These are phyloP conservation scores for Solanum hybrid DNA, from an alignment of 305 asterid species.

Conservation along the genomic window DNA sequence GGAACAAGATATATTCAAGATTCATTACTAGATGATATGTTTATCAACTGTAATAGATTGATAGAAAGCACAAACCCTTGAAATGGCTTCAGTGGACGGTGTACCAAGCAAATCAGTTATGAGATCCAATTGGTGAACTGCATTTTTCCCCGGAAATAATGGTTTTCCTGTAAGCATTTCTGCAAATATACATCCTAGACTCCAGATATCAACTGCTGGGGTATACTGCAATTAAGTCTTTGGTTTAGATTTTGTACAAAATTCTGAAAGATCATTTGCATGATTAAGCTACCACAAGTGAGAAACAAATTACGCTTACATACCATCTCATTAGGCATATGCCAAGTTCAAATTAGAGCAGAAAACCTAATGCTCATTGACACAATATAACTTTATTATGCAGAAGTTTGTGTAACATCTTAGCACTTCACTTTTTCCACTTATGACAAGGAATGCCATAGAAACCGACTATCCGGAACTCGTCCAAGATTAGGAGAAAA, in stretches of 20 bases:
- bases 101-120: conserved; percentile 87
- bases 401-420: not conserved
- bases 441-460: not conserved
- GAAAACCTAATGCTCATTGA: not conserved
- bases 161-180: conserved; percentile 84
- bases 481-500: not conserved
- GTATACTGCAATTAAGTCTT: conserved; percentile 57
- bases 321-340: not conserved
- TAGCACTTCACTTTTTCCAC: not conserved
- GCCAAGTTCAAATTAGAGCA: not conserved
- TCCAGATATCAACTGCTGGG: conserved; percentile 94
- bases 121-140: conserved; percentile 78
- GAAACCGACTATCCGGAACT: not conserved
- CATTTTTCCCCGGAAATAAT: conserved; percentile 85
- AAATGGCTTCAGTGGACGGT: conserved; percentile 71
- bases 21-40: not conserved
- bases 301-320: not conserved
- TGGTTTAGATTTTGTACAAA: not conserved
- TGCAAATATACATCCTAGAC: conserved; percentile 92
- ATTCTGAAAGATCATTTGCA: not conserved
- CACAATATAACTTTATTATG: not conserved
- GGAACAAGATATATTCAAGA: not conserved
- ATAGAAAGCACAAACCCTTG: conserved; percentile 57
- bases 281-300: not conserved
- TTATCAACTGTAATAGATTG: conserved; percentile 3